Conservation (phyloP, 2,329 filamentous ascomycete species). For the Sordariomycetes sp. region DNA sequence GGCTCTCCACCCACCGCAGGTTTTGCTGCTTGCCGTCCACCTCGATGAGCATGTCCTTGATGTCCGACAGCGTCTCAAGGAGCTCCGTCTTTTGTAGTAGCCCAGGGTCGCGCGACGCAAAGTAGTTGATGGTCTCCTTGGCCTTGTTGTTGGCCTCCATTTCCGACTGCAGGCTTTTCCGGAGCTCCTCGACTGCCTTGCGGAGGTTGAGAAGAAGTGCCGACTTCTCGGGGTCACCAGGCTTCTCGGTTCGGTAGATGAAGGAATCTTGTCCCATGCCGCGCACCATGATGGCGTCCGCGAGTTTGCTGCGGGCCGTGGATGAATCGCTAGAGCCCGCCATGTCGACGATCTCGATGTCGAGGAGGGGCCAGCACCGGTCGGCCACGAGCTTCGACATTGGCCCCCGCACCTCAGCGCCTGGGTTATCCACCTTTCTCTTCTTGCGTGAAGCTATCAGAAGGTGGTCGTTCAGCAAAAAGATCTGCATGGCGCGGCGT, state of each 20-base stretch:
- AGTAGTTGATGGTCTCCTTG: slow-evolving; percentile 75
- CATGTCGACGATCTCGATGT: slow-evolving; percentile 87
- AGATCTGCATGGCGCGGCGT: slow-evolving; percentile 75
- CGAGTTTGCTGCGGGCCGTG: slow-evolving; percentile 44
- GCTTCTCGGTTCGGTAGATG: slow-evolving; percentile 82
- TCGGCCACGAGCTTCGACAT: slow-evolving; percentile 78
- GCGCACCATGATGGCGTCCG: slow-evolving; percentile 82
- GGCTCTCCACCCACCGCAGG: slow-evolving; percentile 85
- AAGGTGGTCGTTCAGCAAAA: slow-evolving; percentile 87
- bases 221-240: slow-evolving; percentile 65
- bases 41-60: slow-evolving; percentile 84
- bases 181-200: slow-evolving; percentile 83
- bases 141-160: slow-evolving; percentile 77
- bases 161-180: slow-evolving; percentile 73
- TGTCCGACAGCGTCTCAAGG: slow-evolving; percentile 63
- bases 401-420: slow-evolving; percentile 33
- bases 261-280: slow-evolving; percentile 80
- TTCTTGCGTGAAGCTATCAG: slow-evolving; percentile 88
- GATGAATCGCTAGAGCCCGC: slow-evolving; percentile 50
- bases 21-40: slow-evolving; percentile 95
- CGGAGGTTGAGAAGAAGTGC: slow-evolving; percentile 78
- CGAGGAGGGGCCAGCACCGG: slow-evolving; percentile 83
- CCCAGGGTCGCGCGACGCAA: slow-evolving; percentile 64
- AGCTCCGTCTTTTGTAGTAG: slow-evolving; percentile 69
- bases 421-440: slow-evolving; percentile 61